Percentiles rank a stretch among this genome's conserved stretches.
phyloP scores from a whole-genome alignment of 2,329 filamentous ascomycete genomes.

The Ceratocystis albifundus region DNA sequence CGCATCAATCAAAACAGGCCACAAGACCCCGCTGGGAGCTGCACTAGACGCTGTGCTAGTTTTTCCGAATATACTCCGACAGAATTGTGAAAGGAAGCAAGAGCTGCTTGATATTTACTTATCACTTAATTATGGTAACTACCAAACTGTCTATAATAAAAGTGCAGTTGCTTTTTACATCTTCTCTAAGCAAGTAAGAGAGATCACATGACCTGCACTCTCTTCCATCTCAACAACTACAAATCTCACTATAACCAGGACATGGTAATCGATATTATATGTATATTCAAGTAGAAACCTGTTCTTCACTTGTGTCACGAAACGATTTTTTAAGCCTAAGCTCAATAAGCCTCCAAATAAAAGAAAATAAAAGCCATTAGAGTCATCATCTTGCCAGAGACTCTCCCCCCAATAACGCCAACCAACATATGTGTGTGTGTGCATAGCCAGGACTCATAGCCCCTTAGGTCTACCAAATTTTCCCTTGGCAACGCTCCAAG shows the following conservation, averaged over 20 bases:
- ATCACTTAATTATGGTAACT: background rate
- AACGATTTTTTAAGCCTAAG: background rate
- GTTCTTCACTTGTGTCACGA: background rate
- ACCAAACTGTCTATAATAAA: background rate
- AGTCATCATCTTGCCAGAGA: background rate
- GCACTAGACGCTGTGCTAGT: background rate
- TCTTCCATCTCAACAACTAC: no score
- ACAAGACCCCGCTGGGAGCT: background rate
- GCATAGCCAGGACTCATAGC: background rate
- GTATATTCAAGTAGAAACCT: background rate
- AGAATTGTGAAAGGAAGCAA: background rate
- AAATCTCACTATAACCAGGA: background rate
- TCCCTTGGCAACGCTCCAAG: background rate
- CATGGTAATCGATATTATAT: background rate
- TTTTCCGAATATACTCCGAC: background rate
- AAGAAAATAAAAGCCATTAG: constrained; percentile 4
- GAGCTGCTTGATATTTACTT: background rate
- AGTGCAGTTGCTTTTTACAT: background rate
- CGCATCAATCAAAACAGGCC: constrained; percentile 2
- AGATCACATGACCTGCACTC: no score
- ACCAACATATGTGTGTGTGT: background rate
- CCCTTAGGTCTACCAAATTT: background rate
- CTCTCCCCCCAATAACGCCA: background rate
- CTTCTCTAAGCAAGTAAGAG: no score
- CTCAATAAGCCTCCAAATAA: background rate